Evolutionary conservation across 768 basidiomycete genomes (phyloP).

Genomic region (Auriscalpium orientale): DNA sequence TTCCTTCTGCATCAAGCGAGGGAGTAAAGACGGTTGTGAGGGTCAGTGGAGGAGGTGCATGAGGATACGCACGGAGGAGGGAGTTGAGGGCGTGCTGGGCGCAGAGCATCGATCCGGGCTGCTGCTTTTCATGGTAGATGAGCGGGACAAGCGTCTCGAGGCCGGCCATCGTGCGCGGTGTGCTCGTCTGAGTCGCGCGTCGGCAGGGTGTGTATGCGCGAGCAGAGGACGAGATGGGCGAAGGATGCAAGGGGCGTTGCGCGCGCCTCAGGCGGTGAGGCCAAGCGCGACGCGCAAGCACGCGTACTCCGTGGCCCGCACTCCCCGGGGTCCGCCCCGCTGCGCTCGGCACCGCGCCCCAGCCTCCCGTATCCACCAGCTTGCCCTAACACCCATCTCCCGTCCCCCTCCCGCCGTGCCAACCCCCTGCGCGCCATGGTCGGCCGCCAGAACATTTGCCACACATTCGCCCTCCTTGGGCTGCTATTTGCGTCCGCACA

Average conservation of each 20-base stretch:
- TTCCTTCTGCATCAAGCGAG: conserved; percentile 29
- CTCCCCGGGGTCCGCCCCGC: conserved; percentile 6
- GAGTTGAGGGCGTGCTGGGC: conserved; percentile 83
- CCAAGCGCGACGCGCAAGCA: background rate
- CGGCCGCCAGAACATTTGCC: background rate
- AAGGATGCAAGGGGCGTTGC: too few species aligned
- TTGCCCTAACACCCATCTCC: conserved; percentile 2
- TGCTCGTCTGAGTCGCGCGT: background rate
- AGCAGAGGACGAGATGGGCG: background rate
- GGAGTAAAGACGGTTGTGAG: conserved; percentile 1
- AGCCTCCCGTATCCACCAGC: background rate
- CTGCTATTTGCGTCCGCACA: conserved; percentile 6
- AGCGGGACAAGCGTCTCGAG: conserved; percentile 44
- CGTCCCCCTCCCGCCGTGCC: background rate
- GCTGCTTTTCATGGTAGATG: conserved; percentile 77
- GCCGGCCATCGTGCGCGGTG: conserved; percentile 41
- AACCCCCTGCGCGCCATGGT: background rate
- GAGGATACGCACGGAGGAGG: conserved; percentile 56
- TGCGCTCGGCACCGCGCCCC: background rate
- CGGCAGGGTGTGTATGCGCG: background rate
- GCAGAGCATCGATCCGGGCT: conserved; percentile 75
- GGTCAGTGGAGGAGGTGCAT: background rate
- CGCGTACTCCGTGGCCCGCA: conserved; percentile 19
- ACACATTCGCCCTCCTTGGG: conserved; percentile 4
- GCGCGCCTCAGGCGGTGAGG: conserved; percentile 1